Conservation (phyloP, 129 eudicot genomes). For the Artemisia tridentata region DNA sequence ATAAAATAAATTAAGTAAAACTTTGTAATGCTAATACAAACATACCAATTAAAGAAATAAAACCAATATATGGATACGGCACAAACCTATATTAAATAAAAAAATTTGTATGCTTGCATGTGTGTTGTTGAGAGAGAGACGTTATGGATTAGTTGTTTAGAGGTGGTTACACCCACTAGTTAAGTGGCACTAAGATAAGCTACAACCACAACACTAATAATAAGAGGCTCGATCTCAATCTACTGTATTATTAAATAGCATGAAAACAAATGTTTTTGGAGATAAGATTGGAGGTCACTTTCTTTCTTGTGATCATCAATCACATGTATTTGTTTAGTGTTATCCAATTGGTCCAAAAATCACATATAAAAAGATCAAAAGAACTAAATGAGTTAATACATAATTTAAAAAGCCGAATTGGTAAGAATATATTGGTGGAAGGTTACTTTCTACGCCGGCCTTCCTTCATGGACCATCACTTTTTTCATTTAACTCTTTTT, state of each 20-base stretch:
- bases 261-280: constrained; percentile 24
- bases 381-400: constrained; percentile 3
- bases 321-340: constrained; percentile 31
- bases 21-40: too few species aligned
- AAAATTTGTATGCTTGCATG: too few species aligned
- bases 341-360: constrained; percentile 16
- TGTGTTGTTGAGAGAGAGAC: too few species aligned
- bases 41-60: too few species aligned
- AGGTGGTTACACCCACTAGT: constrained; percentile 30
- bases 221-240: constrained; percentile 20
- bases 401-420: constrained; percentile 15
- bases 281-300: constrained; percentile 35
- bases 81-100: too few species aligned
- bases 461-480: constrained; percentile 15
- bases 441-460: constrained; percentile 31
- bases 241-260: constrained; percentile 20
- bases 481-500: constrained; percentile 1
- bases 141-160: constrained; percentile 14
- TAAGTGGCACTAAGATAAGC: constrained; percentile 24
- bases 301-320: constrained; percentile 43
- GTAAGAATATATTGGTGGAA: constrained; percentile 24
- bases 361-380: not conserved
- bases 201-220: constrained; percentile 33
- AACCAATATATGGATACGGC: too few species aligned
- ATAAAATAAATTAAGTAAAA: too few species aligned